Conservation (phyloP, 495 filamentous ascomycete species). For the Xylaria palmicola region DNA sequence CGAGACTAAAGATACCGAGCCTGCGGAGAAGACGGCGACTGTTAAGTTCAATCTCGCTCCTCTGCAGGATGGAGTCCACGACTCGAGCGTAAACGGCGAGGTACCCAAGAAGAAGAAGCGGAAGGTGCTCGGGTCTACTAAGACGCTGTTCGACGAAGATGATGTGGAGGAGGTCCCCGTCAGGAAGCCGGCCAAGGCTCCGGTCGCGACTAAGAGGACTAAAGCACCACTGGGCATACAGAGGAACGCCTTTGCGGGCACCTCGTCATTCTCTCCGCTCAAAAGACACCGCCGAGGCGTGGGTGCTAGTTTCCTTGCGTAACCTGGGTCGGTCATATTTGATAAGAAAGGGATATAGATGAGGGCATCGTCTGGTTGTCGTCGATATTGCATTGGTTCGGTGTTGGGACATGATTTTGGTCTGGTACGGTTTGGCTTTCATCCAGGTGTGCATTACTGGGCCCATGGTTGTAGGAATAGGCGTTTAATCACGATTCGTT, state of each 20-base stretch:
- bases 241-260: slow-evolving; percentile 41
- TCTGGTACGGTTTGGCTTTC: neutral
- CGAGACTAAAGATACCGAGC: slow-evolving; percentile 16
- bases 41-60: slow-evolving; percentile 31
- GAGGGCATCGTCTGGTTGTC: slow-evolving; percentile 12
- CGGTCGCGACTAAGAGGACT: slow-evolving; percentile 28
- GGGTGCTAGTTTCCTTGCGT: slow-evolving; percentile 54
- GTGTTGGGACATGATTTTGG: neutral
- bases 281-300: slow-evolving; percentile 71
- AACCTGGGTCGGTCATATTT: slow-evolving; percentile 14
- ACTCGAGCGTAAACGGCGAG: slow-evolving; percentile 31
- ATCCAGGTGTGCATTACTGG: neutral
- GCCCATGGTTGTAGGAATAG: neutral
- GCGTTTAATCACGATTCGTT: neutral
- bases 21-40: slow-evolving; percentile 28
- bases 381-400: neutral
- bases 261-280: slow-evolving; percentile 69
- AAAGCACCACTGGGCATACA: slow-evolving; percentile 31
- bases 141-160: slow-evolving; percentile 75
- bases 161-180: slow-evolving; percentile 52
- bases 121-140: slow-evolving; percentile 63
- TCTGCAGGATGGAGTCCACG: slow-evolving; percentile 27
- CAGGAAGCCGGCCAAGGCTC: slow-evolving; percentile 38
- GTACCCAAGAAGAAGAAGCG: slow-evolving; percentile 70
- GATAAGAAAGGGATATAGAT: slow-evolving; percentile 4